Base-by-base conservation (phyloP, 2,329 filamentous ascomycete species). In the Microsporum canis region DNA sequence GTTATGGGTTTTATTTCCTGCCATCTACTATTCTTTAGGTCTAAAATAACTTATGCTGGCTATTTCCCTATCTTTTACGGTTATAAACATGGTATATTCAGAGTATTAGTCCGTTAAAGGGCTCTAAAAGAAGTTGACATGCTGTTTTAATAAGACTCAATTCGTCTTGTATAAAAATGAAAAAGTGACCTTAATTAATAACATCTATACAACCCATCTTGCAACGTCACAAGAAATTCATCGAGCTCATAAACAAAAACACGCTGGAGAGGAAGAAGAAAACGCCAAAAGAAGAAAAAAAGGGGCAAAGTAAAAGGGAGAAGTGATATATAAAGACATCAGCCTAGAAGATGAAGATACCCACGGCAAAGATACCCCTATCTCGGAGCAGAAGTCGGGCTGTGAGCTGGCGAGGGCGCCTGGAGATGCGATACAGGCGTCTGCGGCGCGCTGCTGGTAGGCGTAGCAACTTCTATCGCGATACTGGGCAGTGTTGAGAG, bases 401-500 rank as follows among this genome's bases (percentile, higher is more conserved):
- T n/a, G 27, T 53, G 43, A 17, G 8, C 43, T 7, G 43, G 34
- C n/a, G 51, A 38, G 31, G 56, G 56, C 5, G 56, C 58, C 31
- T 58, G 45, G 12, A 29, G 8, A 36, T 60, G 33, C 10, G 62
- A 62, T 23, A 66, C 57, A 8, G 68, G 68, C 8, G 68, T 69
- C 39, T 38, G 60, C 3, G 66, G 65, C 38, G 62, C 56, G 55
- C 63, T 66, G 14, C 60, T 60, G 27, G 62, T 61, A 6, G 66
- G 66, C 0, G 66, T 68, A 2, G 68, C 63, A 33, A 59, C 63
- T 62, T 65, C 65, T 12, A 70, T 63, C 33, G 69, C 63, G 31
- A 70, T 70, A 12, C 66, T 66, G 23, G 68, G 68, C 7, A 69
- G 60, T 10, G 51, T 61, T 17, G 47, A 63, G 10, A 66, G 17